Conservation (phyloP, 805 yeast species). For the Hanseniaspora guilliermondii region DNA sequence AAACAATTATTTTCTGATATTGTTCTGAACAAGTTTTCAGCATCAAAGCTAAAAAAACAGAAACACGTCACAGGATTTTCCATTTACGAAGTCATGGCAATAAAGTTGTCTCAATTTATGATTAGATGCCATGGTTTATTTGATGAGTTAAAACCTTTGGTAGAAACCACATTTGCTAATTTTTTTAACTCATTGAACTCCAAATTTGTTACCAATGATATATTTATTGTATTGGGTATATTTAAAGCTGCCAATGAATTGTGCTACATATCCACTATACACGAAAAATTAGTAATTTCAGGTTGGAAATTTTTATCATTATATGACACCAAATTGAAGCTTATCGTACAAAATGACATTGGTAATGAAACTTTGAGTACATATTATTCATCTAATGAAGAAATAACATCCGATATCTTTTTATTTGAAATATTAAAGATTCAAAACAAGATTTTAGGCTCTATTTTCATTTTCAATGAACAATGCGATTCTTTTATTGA, state of each 20-base stretch:
- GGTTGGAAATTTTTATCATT: constrained; percentile 7
- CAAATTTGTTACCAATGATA: constrained; percentile 9
- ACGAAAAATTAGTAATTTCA: constrained; percentile 3
- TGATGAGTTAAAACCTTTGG: constrained; percentile 20
- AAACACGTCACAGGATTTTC: constrained; percentile 23
- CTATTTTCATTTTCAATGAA: constrained; percentile 14
- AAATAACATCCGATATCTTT: constrained; percentile 22
- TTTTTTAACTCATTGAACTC: constrained; percentile 13
- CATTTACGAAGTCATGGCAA: constrained; percentile 32
- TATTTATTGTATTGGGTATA: constrained; percentile 24
- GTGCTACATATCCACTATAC: background rate
- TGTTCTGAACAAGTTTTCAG: constrained; percentile 21
- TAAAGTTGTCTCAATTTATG: constrained; percentile 26
- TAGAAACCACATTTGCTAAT: constrained; percentile 15
- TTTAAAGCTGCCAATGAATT: constrained; percentile 25
- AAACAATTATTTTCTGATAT: constrained; percentile 36
- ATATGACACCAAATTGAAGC: constrained; percentile 5
- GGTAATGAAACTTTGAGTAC: constrained; percentile 9
- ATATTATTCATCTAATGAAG: constrained; percentile 23
- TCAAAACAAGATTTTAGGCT: constrained; percentile 18
- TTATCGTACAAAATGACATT: constrained; percentile 11
- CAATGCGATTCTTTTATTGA: constrained; percentile 15
- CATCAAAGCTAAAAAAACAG: constrained; percentile 20
- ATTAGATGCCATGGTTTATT: constrained; percentile 22
- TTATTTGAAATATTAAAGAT: constrained; percentile 19